phyloP scores from a whole-genome alignment of 805 yeast species.

The Metschnikowia lunata region DNA sequence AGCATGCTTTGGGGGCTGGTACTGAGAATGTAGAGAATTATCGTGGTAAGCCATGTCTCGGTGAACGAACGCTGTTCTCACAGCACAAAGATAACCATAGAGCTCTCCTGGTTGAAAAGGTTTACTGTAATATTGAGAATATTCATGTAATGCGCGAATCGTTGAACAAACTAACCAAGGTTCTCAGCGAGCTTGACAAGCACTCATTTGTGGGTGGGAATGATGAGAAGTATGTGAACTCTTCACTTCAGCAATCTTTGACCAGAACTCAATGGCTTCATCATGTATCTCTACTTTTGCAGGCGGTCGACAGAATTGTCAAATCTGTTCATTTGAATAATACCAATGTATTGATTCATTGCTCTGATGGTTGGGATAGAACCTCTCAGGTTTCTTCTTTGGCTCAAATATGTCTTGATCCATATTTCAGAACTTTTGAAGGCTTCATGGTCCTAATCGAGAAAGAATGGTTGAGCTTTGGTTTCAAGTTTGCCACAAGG shows the following conservation, averaged over 20 bases:
- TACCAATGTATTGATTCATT: constrained; percentile 82
- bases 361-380: constrained; percentile 99
- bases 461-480: constrained; percentile 94
- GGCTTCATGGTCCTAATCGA: constrained; percentile 86
- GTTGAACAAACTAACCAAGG: constrained; percentile 54
- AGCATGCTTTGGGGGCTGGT: constrained; percentile 97
- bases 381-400: constrained; percentile 86
- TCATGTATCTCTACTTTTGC: constrained; percentile 61
- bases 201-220: constrained; percentile 31
- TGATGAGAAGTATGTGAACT: constrained; percentile 7
- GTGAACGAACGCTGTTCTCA: too few species aligned
- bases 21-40: constrained; percentile 90
- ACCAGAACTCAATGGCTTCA: constrained; percentile 76
- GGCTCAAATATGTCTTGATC: constrained; percentile 84
- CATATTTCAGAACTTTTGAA: constrained; percentile 78
- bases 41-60: constrained; percentile 29
- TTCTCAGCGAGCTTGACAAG: constrained; percentile 64
- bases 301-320: constrained; percentile 71
- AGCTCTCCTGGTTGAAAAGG: constrained; percentile 48
- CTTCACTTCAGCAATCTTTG: constrained; percentile 45
- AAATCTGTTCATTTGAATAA: constrained; percentile 79
- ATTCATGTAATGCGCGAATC: constrained; percentile 94
- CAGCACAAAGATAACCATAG: too few species aligned
- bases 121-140: constrained; percentile 88
- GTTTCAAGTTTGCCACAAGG: constrained; percentile 83